Evolutionary conservation across 352 stramenopile genomes (phyloP).

Genomic region (Globisporangium middletonii): DNA sequence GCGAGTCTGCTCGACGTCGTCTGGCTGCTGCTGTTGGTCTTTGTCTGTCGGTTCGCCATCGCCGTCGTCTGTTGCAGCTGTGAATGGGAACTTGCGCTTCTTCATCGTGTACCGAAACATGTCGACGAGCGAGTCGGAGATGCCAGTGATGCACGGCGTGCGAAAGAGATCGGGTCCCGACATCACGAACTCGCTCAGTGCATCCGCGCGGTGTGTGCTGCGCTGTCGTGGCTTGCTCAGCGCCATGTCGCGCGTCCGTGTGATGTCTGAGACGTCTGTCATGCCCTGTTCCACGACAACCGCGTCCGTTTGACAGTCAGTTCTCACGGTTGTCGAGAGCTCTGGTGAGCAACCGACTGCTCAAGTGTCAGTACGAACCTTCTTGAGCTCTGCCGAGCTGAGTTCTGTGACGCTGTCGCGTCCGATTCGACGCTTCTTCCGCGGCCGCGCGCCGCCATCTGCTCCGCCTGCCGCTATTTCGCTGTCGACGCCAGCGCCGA

Average conservation of each 20-base stretch:
- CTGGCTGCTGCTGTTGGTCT: constrained; percentile 10
- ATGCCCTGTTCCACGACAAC: constrained; percentile 27
- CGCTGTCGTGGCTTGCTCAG: constrained; percentile 16
- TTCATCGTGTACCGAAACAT: constrained; percentile 87
- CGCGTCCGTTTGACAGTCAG: neutral
- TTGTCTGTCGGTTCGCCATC: neutral
- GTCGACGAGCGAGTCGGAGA: constrained; percentile 50
- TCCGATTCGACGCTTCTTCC: constrained; percentile 80
- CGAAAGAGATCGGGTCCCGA: constrained; percentile 41
- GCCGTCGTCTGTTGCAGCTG: constrained; percentile 13
- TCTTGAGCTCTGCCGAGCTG: constrained; percentile 66
- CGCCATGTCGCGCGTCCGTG: constrained; percentile 39
- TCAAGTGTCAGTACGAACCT: constrained; percentile 19
- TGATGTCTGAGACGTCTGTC: constrained; percentile 73
- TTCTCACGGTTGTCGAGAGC: neutral
- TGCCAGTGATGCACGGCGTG: constrained; percentile 43
- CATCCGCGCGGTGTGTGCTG: constrained; percentile 14
- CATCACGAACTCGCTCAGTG: neutral
- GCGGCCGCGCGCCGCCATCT: constrained; percentile 23
- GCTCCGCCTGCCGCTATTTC: constrained; percentile 6
- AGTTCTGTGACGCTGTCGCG: constrained; percentile 79
- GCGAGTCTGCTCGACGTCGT: constrained; percentile 59
- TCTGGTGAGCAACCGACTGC: neutral
- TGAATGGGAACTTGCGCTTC: constrained; percentile 78
- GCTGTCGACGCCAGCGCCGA: constrained; percentile 37